A percentile compares a stretch with the other conserved stretches of the same genome.
Evolutionary conservation across 1,284 basidiomycete species (phyloP).

Genomic region (Trichosporon inkin): DNA sequence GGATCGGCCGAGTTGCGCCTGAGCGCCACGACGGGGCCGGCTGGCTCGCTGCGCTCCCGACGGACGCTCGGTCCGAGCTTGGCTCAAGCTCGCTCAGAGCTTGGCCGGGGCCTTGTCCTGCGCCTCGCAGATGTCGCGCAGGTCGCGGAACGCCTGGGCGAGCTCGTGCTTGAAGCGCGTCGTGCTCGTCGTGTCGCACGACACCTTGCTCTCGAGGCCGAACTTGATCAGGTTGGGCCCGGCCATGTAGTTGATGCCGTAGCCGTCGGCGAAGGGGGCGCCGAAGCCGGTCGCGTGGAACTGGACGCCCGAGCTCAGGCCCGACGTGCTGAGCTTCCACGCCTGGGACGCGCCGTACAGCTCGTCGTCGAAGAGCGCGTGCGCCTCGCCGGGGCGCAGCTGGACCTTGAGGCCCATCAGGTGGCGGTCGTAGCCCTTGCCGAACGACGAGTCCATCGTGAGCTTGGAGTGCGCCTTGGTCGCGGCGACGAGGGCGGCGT

Average conservation of each 20-base stretch:
- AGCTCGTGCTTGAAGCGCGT: conserved; percentile 64
- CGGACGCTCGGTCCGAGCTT: too few relatives aligned
- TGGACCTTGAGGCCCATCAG: conserved; percentile 77
- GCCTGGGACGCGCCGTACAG: conserved; percentile 71
- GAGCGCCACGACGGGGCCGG: too few relatives aligned
- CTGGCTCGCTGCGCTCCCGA: not conserved
- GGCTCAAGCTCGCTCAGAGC: conserved; percentile 27
- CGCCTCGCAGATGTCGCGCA: conserved; percentile 59
- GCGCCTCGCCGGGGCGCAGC: conserved; percentile 54
- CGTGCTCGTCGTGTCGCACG: conserved; percentile 68
- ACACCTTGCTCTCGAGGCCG: conserved; percentile 87
- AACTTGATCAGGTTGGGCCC: conserved; percentile 81
- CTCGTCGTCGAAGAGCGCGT: conserved; percentile 68
- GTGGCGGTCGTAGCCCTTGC: conserved; percentile 87
- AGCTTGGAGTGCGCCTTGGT: conserved; percentile 68
- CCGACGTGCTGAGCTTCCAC: conserved; percentile 92
- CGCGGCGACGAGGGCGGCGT: conserved; percentile 63
- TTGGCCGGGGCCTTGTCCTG: conserved; percentile 27
- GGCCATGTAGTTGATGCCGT: conserved; percentile 87
- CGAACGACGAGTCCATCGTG: conserved; percentile 74
- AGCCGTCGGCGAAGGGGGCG: conserved; percentile 72
- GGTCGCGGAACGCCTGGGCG: conserved; percentile 65
- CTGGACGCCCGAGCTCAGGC: conserved; percentile 75
- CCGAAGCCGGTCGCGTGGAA: conserved; percentile 93
- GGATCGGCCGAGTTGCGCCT: too few relatives aligned